Evolutionary conservation across 176 grass and related monocot species (phyloP).

Genomic region (Cenchrus fungigraminus): DNA sequence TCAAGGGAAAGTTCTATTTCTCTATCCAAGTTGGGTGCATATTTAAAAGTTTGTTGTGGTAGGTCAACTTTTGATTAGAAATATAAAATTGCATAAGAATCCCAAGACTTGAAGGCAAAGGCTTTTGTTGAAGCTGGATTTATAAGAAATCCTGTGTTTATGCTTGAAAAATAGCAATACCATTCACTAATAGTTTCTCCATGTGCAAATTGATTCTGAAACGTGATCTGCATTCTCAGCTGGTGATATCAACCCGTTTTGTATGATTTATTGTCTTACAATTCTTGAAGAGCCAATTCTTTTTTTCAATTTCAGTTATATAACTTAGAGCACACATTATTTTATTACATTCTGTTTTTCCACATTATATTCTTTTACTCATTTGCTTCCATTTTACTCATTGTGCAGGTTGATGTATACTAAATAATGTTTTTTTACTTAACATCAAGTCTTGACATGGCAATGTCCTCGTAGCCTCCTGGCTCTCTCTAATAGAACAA

Average conservation of each 20-base stretch:
- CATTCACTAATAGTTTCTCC: background rate
- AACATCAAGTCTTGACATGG: slow-evolving; percentile 44
- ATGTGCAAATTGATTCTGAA: slow-evolving; percentile 2
- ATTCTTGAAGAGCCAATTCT: background rate
- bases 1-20: slow-evolving; percentile 40
- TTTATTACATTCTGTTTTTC: background rate
- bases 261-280: background rate
- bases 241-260: background rate
- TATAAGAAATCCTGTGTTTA: slow-evolving; percentile 1
- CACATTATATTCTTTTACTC: slow-evolving; percentile 4
- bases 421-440: slow-evolving; percentile 37
- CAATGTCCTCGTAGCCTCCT: slow-evolving; percentile 43
- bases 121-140: slow-evolving; percentile 5
- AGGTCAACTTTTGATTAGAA: slow-evolving; percentile 34
- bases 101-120: slow-evolving; percentile 1
- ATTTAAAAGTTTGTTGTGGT: slow-evolving; percentile 36
- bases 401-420: slow-evolving; percentile 60
- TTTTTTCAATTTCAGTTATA: background rate
- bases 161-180: slow-evolving; percentile 15
- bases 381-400: slow-evolving; percentile 26
- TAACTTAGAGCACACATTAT: background rate
- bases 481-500: slow-evolving; percentile 29
- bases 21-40: slow-evolving; percentile 31
- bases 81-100: slow-evolving; percentile 8
- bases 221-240: background rate